Evolutionary conservation across 2,329 filamentous ascomycete genomes (phyloP).

Genomic region (Verruconis gallopava): DNA sequence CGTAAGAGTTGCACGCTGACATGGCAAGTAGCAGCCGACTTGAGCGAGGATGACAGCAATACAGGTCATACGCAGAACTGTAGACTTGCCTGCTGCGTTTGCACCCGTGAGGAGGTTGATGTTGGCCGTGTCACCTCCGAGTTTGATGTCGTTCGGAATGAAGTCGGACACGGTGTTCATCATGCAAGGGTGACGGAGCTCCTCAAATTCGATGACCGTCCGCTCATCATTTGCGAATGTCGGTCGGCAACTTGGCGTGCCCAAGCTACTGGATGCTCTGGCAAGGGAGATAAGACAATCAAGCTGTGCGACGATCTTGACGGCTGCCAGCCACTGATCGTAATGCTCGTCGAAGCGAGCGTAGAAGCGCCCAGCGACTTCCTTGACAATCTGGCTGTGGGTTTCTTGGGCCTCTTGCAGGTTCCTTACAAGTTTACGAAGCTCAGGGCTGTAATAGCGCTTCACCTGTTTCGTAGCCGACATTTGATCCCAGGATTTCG

Average conservation of each 20-base stretch:
- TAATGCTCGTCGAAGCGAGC: constrained; percentile 81
- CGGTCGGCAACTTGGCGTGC: constrained; percentile 78
- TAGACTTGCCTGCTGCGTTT: constrained; percentile 95
- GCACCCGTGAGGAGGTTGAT: constrained; percentile 89
- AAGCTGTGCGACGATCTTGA: constrained; percentile 79
- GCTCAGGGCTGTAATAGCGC: constrained; percentile 81
- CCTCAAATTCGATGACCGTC: constrained; percentile 80
- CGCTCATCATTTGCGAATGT: constrained; percentile 75
- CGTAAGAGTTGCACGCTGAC: constrained; percentile 67
- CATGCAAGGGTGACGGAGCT: constrained; percentile 92
- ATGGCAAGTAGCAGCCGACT: constrained; percentile 85
- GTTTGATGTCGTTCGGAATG: constrained; percentile 84
- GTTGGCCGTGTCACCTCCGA: constrained; percentile 70
- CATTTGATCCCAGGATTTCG: constrained; percentile 88
- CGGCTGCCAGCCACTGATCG: constrained; percentile 71
- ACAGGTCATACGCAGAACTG: constrained; percentile 89
- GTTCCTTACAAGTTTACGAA: constrained; percentile 69
- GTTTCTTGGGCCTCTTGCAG: constrained; percentile 91
- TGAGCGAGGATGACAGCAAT: constrained; percentile 96
- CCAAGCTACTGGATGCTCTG: constrained; percentile 71
- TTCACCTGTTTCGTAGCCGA: constrained; percentile 83
- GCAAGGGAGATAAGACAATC: constrained; percentile 92
- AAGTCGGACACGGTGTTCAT: constrained; percentile 80
- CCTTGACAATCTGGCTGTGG: constrained; percentile 80
- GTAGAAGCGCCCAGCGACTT: constrained; percentile 73